Conservation (phyloP, 2,329 filamentous ascomycete species). For the Emergomyces orientalis region DNA sequence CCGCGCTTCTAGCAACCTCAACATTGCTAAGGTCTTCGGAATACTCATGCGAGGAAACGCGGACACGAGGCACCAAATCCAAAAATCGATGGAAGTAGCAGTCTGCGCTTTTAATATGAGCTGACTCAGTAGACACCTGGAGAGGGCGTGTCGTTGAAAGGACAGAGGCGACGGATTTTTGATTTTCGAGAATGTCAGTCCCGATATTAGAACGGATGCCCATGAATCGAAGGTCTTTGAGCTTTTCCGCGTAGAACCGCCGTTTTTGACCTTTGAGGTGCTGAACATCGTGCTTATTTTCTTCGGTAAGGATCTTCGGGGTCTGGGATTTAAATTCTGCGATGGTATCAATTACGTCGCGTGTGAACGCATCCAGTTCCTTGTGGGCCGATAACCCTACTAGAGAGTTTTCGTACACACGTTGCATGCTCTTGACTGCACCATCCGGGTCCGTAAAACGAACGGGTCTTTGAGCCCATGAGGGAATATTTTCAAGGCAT, state of each 20-base stretch:
- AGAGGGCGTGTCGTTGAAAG: slow-evolving; percentile 50
- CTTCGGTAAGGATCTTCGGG: slow-evolving; percentile 68
- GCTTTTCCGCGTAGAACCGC: slow-evolving; percentile 77
- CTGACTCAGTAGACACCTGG: slow-evolving; percentile 18
- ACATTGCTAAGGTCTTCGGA: slow-evolving; percentile 75
- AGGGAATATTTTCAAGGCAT: slow-evolving; percentile 22
- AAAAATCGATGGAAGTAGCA: slow-evolving; percentile 72
- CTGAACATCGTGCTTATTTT: slow-evolving; percentile 74
- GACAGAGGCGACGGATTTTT: slow-evolving; percentile 60
- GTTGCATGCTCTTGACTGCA: slow-evolving; percentile 66
- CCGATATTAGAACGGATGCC: slow-evolving; percentile 77
- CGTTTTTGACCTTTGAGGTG: slow-evolving; percentile 86
- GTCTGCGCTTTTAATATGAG: slow-evolving; percentile 43
- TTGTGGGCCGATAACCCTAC: slow-evolving; percentile 48
- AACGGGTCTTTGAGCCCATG: slow-evolving; percentile 43
- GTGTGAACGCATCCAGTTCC: slow-evolving; percentile 59
- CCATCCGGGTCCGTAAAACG: slow-evolving; percentile 61
- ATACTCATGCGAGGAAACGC: slow-evolving; percentile 61
- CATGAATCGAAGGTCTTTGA: slow-evolving; percentile 78
- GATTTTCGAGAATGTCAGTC: slow-evolving; percentile 60
- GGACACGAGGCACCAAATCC: slow-evolving; percentile 59
- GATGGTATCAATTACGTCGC: slow-evolving; percentile 58
- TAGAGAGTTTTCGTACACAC: slow-evolving; percentile 47
- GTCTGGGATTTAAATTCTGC: slow-evolving; percentile 73
- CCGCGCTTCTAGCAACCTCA: slow-evolving; percentile 68